Base-by-base conservation (phyloP, 192 early-diverging fungal genomes). In the Gonapodya sp. region DNA sequence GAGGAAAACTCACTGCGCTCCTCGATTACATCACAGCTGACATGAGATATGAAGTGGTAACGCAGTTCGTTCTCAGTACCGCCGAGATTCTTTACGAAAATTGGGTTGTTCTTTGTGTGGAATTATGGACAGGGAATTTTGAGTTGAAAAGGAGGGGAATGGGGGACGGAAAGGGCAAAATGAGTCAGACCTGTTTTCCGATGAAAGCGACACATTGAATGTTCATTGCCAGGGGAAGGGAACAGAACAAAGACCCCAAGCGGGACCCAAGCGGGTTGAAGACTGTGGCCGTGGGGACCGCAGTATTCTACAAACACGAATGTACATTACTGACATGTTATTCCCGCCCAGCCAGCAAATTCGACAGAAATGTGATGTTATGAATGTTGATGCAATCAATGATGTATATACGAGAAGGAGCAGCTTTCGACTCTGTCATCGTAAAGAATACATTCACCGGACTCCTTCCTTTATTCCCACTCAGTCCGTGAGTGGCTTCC, bases 51-150 rank as follows among this genome's bases (percentile, higher is more conserved):
- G 34, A 32, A 77, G 31, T 77, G 75, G 75, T 77, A 77, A 16
- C 34, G 18, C 8, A 77, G 75, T 33, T 77, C 75, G 30, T 18
- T 18, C 75, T 77, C 30, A 24, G 46, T 8, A 2, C 30, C 18
- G 30, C 30, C 34, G 75, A 77, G 34, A 33, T 77, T 77, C 75
- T 77, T 77, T 16, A 77, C 34, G 75, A 77, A 77, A 33, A 77
- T 77, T 8, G 75, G 75, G 18, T 77, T 34, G 34, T 77, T 77
- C 75, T 77, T 18, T 2, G 18, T 2, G 31, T 16, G 30, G 8
- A 33, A 72, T 72, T 30, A 30, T 30, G 64, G 16, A 30, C 30
- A 16, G 30, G 64, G 64, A 16, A 30, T 30, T 16, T 30, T 2
- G 75, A 14, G 18, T 34, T 34, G 30, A 33, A 31, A 24, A 24